A percentile compares a stretch with the other conserved stretches of the same genome.
Conservation (phyloP, 257 asterid species). For the Cordia subcordata region DNA sequence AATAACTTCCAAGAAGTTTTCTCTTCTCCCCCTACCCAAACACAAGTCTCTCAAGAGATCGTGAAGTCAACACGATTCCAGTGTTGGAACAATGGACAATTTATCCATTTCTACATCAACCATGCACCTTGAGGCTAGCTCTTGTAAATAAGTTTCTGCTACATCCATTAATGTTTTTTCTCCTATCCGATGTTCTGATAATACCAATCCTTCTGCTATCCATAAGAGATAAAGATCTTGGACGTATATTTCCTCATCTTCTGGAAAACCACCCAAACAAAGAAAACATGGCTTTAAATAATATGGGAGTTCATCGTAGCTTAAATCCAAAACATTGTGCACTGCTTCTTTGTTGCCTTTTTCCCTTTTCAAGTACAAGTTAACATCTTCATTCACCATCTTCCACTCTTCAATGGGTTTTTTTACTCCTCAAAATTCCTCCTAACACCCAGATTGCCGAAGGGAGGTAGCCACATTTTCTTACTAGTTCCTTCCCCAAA, state of each 20-base stretch:
- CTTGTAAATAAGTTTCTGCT: conserved; percentile 3
- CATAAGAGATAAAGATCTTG: not conserved
- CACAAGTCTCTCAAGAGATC: conserved; percentile 1
- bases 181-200: not conserved
- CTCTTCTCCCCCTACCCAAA: not conserved
- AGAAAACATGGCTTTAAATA: conserved; percentile 13
- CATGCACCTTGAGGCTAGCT: not conserved
- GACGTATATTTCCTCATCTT: not conserved
- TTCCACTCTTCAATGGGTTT: conserved; percentile 6
- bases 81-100: not conserved
- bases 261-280: not conserved
- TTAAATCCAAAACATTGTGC: not conserved
- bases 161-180: not conserved
- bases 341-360: not conserved
- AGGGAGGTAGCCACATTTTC: conserved; percentile 9
- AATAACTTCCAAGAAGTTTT: not conserved
- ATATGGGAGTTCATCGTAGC: conserved; percentile 6
- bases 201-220: conserved; percentile 15
- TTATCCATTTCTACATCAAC: no score
- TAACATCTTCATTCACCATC: not conserved
- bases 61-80: conserved; percentile 3
- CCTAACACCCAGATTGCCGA: conserved; percentile 8
- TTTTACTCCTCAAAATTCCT: conserved; percentile 8
- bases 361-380: not conserved
- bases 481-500: conserved; percentile 5